phyloP scores from a whole-genome alignment of 1,284 basidiomycete species.

The Ceratobasidium sp. region DNA sequence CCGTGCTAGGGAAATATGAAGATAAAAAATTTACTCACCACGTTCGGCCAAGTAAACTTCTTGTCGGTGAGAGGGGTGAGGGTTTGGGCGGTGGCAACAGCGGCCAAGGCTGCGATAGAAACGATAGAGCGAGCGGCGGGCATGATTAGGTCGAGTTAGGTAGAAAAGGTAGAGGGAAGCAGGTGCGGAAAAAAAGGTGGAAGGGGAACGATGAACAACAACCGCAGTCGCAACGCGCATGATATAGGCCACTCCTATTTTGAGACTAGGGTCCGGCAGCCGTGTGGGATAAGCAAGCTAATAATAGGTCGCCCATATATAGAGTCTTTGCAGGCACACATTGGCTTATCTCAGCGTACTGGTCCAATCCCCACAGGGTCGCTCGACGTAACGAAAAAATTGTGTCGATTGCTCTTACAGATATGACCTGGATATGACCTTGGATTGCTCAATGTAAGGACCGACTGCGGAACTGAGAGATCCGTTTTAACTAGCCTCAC shows the following conservation, averaged over 20 bases:
- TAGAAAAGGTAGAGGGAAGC: constrained; percentile 4
- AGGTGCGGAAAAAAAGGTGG: not conserved
- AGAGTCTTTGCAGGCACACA: constrained; percentile 22
- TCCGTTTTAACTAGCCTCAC: no score
- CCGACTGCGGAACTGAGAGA: no score
- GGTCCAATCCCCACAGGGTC: not conserved
- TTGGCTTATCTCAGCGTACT: not conserved
- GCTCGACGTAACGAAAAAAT: not conserved
- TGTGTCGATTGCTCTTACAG: no score
- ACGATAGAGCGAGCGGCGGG: constrained; percentile 43
- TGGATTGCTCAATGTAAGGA: no score
- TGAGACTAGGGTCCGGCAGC: constrained; percentile 23
- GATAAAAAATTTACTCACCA: not conserved
- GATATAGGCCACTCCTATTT: constrained; percentile 39
- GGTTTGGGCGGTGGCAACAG: constrained; percentile 30
- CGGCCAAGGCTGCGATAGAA: constrained; percentile 36
- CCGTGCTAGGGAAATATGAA: not conserved
- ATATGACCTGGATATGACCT: no score
- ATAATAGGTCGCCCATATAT: constrained; percentile 16
- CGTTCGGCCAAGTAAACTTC: constrained; percentile 30
- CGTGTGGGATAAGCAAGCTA: constrained; percentile 16
- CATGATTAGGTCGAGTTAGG: constrained; percentile 37
- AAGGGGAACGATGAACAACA: constrained; percentile 30
- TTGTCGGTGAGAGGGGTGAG: constrained; percentile 28
- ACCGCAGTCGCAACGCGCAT: constrained; percentile 35